Evolutionary conservation across 305 asterid genomes (phyloP).

Genomic region (Salvia sclarea): DNA sequence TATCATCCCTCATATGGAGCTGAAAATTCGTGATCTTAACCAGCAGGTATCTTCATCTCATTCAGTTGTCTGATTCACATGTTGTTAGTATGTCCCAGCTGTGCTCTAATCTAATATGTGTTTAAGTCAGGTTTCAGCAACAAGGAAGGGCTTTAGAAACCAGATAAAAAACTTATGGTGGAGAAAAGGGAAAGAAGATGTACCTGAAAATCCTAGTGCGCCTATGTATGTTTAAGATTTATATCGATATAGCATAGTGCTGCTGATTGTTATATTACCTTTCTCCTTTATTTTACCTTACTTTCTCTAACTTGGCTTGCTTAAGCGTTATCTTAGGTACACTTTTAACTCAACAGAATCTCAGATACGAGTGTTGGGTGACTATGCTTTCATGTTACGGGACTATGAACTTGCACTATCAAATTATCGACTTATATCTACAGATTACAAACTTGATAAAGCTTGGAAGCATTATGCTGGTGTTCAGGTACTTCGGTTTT

Average conservation of each 20-base stretch:
- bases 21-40: constrained; percentile 82
- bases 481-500: constrained; percentile 68
- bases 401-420: constrained; percentile 98
- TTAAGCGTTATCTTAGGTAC: constrained; percentile 66
- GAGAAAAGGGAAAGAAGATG: constrained; percentile 99
- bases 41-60: constrained; percentile 71
- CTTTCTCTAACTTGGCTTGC: constrained; percentile 44
- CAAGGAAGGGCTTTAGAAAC: constrained; percentile 96
- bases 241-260: constrained; percentile 21
- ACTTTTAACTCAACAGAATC: constrained; percentile 91
- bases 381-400: constrained; percentile 95
- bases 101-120: constrained; percentile 26
- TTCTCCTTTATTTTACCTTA: constrained; percentile 27
- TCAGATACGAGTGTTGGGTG: constrained; percentile 96
- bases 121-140: constrained; percentile 77
- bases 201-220: constrained; percentile 66
- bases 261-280: constrained; percentile 26
- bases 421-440: constrained; percentile 91
- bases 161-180: constrained; percentile 98
- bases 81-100: constrained; percentile 21
- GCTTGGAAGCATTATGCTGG: constrained; percentile 98
- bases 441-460: constrained; percentile 95
- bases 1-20: constrained; percentile 95
- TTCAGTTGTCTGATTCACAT: constrained; percentile 27
- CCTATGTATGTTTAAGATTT: constrained; percentile 54